Evolutionary conservation across 2,329 filamentous ascomycete species (phyloP).

Genomic region (Fusarium mundagurra): DNA sequence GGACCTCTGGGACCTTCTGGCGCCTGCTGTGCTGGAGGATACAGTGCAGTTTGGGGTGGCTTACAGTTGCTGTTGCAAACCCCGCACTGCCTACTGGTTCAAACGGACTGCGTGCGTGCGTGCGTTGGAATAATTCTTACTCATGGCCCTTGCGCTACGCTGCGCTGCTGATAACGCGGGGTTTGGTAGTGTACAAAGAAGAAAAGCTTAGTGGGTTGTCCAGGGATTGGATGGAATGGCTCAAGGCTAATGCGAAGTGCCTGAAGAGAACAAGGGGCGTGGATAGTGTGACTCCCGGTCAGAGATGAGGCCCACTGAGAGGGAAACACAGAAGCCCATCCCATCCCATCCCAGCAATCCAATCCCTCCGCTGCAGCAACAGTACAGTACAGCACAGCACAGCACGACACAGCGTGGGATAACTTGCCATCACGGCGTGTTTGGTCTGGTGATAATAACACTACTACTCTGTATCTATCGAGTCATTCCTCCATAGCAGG

Average conservation of each 20-base stretch:
- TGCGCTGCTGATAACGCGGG: conserved; percentile 31
- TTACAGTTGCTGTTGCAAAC: conserved; percentile 22
- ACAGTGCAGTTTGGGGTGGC: background rate
- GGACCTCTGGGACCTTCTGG: background rate
- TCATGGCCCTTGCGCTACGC: background rate
- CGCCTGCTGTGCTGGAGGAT: background rate
- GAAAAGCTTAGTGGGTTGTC: background rate
- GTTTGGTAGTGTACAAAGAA: background rate
- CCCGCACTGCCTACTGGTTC: conserved; percentile 31
- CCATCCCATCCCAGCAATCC: background rate
- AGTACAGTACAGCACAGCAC: background rate
- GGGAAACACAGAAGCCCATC: background rate
- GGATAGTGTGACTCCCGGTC: background rate
- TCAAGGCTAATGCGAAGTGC: conserved; percentile 1
- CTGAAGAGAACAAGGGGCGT: conserved; percentile 15
- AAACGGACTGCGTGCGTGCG: background rate
- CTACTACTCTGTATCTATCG: background rate
- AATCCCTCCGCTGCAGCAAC: background rate
- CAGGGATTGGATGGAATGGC: background rate
- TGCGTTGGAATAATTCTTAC: background rate
- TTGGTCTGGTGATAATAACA: background rate
- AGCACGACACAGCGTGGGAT: background rate
- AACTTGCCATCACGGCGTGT: background rate
- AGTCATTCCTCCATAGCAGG: background rate
- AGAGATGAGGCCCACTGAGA: conserved; percentile 18